Percentiles rank a stretch among this genome's conserved stretches.
phyloP scores from a whole-genome alignment of 371 early-diverging fungal species.

The Nematocida sp. region DNA sequence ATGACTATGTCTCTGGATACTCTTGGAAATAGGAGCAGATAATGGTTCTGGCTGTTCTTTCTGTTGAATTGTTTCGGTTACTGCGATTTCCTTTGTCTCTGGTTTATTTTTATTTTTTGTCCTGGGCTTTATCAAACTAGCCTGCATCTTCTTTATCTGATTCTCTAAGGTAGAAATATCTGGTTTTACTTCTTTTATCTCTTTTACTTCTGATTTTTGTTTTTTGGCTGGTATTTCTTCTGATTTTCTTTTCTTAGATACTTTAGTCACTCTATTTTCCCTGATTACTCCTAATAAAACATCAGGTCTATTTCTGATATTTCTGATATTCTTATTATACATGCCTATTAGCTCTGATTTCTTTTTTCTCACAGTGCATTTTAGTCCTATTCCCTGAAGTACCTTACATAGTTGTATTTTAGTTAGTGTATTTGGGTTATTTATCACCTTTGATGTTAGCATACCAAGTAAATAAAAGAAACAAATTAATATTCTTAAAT shows the following conservation, averaged over 20 bases:
- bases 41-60: neutral
- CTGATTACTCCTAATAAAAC: no score
- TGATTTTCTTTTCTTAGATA: no score
- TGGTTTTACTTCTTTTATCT: no score
- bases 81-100: constrained; percentile 6
- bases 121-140: neutral
- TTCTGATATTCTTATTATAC: constrained; percentile 21
- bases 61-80: neutral
- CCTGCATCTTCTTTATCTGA: constrained; percentile 10
- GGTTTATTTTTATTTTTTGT: constrained; percentile 14
- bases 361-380: neutral
- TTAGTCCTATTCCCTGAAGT: neutral
- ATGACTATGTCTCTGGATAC: neutral
- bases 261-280: no score
- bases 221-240: no score
- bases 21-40: neutral
- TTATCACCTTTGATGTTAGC: neutral
- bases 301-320: no score
- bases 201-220: no score
- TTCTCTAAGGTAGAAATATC: no score
- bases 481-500: constrained; percentile 19
- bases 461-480: constrained; percentile 11
- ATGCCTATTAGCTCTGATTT: constrained; percentile 1
- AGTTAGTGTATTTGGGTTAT: constrained; percentile 12
- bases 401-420: constrained; percentile 15